phyloP scores from a whole-genome alignment of 106 monocot genomes.

The Dioscorea zingiberensis region DNA sequence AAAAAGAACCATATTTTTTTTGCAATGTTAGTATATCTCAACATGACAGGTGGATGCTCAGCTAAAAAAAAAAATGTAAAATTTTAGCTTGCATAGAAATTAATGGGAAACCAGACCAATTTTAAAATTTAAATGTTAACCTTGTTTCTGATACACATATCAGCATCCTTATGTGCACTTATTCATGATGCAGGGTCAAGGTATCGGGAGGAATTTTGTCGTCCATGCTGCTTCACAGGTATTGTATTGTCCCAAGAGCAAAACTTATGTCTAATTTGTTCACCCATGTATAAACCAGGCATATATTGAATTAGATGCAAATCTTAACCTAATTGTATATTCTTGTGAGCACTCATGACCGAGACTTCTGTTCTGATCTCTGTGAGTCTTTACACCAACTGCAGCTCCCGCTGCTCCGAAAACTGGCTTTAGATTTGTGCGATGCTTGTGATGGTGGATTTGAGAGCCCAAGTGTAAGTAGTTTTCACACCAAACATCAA shows the following conservation, averaged over 20 bases:
- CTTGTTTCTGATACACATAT: background rate
- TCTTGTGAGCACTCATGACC: no score
- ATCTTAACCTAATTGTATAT: no score
- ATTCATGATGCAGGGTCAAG: constrained; percentile 35
- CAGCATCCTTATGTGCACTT: background rate
- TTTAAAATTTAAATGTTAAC: no score
- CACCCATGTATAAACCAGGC: background rate
- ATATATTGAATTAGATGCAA: no score
- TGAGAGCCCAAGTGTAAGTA: constrained; percentile 50
- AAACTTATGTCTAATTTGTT: no score
- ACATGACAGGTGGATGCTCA: no score
- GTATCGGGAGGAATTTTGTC: constrained; percentile 48
- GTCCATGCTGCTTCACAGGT: constrained; percentile 46
- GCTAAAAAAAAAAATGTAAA: no score
- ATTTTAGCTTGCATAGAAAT: no score
- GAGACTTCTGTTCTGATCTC: background rate
- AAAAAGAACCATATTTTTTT: no score
- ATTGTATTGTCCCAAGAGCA: background rate
- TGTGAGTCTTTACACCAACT: background rate
- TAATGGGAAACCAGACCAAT: no score
- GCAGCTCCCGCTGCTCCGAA: constrained; percentile 59
- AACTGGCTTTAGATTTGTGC: constrained; percentile 56
- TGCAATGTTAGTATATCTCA: no score
- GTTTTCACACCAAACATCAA: background rate
- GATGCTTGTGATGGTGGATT: constrained; percentile 69